These are phyloP conservation scores for Brettanomyces sp. DNA, from an alignment of 805 yeast species.

Conservation along the genomic window DNA sequence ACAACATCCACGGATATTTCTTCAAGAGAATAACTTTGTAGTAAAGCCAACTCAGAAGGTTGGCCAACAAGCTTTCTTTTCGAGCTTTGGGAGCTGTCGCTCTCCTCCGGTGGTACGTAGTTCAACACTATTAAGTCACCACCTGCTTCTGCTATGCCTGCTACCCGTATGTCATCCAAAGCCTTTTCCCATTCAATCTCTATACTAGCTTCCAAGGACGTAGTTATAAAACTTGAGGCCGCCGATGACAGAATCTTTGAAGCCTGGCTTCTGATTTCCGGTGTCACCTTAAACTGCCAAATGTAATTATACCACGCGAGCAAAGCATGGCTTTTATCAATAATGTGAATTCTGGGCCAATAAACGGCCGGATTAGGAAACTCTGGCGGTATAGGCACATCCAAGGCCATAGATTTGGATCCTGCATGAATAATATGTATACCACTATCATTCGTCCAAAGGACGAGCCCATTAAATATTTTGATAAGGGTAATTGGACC, in stretches of 20 bases:
- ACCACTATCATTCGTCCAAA: constrained; percentile 84
- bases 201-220: constrained; percentile 29
- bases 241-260: constrained; percentile 39
- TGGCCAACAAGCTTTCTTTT: constrained; percentile 19
- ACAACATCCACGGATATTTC: constrained; percentile 76
- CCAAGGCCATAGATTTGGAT: constrained; percentile 38
- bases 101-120: constrained; percentile 32
- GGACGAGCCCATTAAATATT: constrained; percentile 51
- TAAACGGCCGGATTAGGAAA: constrained; percentile 65
- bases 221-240: constrained; percentile 40
- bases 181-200: constrained; percentile 40
- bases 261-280: constrained; percentile 1
- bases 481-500: constrained; percentile 68
- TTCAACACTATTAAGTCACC: constrained; percentile 57
- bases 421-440: constrained; percentile 56
- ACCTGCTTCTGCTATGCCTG: constrained; percentile 71
- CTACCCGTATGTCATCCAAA: constrained; percentile 44
- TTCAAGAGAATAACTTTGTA: constrained; percentile 56
- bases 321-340: constrained; percentile 55
- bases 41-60: constrained; percentile 68
- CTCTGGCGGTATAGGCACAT: constrained; percentile 47
- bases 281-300: constrained; percentile 41
- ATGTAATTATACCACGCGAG: constrained; percentile 79
- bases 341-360: constrained; percentile 67
- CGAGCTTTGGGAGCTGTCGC: constrained; percentile 10